Conservation (phyloP, 116 monocot genomes). For the Trichopus zeylanicus region DNA sequence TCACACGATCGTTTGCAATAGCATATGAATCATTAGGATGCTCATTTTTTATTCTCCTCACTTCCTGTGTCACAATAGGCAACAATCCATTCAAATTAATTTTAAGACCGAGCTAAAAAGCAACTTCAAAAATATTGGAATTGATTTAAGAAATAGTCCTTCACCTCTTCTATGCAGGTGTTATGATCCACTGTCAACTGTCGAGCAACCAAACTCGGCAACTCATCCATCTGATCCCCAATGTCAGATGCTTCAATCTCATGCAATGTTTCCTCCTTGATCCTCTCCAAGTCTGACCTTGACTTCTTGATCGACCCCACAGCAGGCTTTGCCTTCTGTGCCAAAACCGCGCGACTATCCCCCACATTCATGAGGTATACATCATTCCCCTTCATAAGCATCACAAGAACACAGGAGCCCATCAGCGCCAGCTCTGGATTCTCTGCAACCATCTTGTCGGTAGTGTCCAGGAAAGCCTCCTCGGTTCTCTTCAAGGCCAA, state of each 20-base stretch:
- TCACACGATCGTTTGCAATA: constrained; percentile 44
- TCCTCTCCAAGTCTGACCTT: constrained; percentile 10
- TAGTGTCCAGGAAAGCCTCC: constrained; percentile 28
- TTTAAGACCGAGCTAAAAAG: too few species aligned
- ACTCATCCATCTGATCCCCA: constrained; percentile 13
- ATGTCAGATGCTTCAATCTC: constrained; percentile 17
- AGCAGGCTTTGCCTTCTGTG: constrained; percentile 23
- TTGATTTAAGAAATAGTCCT: not conserved
- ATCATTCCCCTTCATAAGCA: constrained; percentile 60
- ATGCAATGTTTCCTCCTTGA: constrained; percentile 22
- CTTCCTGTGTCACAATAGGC: constrained; percentile 39
- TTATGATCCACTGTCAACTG: constrained; percentile 88
- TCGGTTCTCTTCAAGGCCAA: constrained; percentile 39
- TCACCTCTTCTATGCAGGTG: constrained; percentile 64
- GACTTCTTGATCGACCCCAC: constrained; percentile 13
- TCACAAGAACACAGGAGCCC: constrained; percentile 55
- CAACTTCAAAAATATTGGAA: not conserved
- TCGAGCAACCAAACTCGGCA: constrained; percentile 30
- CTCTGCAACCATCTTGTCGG: constrained; percentile 21
- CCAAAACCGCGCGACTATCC: constrained; percentile 46
- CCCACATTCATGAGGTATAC: constrained; percentile 61
- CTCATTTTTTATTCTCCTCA: constrained; percentile 27
- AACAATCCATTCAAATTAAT: not conserved
- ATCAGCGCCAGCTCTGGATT: constrained; percentile 54
- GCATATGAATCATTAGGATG: constrained; percentile 45